Evolutionary conservation across 1,284 basidiomycete genomes (phyloP), one percentile per base, ranked within the genome.

Genomic region (Ceratobasidium sp.): DNA sequence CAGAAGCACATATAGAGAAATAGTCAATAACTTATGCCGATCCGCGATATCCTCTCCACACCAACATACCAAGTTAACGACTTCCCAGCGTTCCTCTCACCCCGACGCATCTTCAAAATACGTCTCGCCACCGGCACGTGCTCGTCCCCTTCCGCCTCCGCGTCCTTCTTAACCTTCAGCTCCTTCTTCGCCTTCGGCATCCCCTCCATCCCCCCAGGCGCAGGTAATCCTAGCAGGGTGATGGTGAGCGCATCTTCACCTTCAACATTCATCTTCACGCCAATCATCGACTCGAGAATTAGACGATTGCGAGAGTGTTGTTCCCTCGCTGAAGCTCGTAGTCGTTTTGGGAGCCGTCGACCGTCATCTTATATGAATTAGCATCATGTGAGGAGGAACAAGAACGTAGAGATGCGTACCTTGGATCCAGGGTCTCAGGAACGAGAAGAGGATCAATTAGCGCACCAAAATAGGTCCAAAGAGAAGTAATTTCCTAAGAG

Each of bases 21-120:
- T 81, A 79, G 19, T 82, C 80, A 27, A 75, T 73, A 60, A 78
- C 77, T 75, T 78, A 78, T 48, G 75, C 78, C 48, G 63, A 50
- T 45, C 75, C 29, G 57, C 74, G 53, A 54, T 84, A 47, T 78
- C 65, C 57, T 51, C 79, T 75, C 62, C 62, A 74, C 81, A 24
- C 82, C 82, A 1, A 81, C 85, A 80, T 92, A 90, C 81, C 90
- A 84, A 2, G 88, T 80, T 19, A 79, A 82, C 5, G 60, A 54
- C 79, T 89, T 90, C 0, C 88, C 89, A 2, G 85, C 83, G 77
- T 90, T 89, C 63, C 93, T 86, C 48, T 86, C 84, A 79, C 92
- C 94, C 69, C 93, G 85, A 41, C 93, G 87, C 64, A 53, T 77
- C 64, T 47, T 76, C 59, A 74, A 82, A 83, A 62, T 75, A 29